Base-by-base conservation (phyloP, 1,284 basidiomycete species). In the Ceratobasidium sp. region DNA sequence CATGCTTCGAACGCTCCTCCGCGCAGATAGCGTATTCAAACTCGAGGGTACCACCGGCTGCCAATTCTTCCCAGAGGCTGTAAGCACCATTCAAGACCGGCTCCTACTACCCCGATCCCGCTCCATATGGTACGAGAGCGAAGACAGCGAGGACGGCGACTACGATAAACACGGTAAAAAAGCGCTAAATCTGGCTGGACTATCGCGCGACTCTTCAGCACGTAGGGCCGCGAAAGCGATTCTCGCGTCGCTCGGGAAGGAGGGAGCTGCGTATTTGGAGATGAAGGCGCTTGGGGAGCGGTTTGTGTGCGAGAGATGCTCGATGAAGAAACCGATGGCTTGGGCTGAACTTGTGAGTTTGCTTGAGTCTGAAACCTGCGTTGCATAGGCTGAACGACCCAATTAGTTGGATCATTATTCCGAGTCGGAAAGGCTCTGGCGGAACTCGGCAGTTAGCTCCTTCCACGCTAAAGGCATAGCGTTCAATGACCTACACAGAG, bases 21-120 rank as follows among this genome's bases (percentile, higher is more conserved):
- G 69, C 29, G 69, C 69, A 27, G 69, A 72, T n/a, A 72, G 69
- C 69, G 47, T 72, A 24, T 72, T 72, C 57, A 17, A 53, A 31
- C 19, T 72, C 47, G 56, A 59, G 31, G 57, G 53, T 62, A n/a
- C 47, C 19, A 44, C 9, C 6, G 41, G 27, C 19, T 72, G 69
- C n/a, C 31, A 41, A 14, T 72, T 60, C 29, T 72, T 50, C 33
- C 69, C 69, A 19, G 57, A 72, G 6, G 48, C 62, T 29, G 29
- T 72, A 7, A 11, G 15, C 15, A 29, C 41, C n/a, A n/a, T 60
- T 29, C 69, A 62, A 62, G 69, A 36, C 9, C 44, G 48, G 4
- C 67, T 71, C 44, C 24, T 50, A 36, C 22, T n/a, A 3, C 54
- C 9, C 3, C n/a, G 24, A 2, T 14, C 48, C 27, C 67, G 33